Conservation (phyloP, 164 flowering plant species). For the Echeveria elegans region DNA sequence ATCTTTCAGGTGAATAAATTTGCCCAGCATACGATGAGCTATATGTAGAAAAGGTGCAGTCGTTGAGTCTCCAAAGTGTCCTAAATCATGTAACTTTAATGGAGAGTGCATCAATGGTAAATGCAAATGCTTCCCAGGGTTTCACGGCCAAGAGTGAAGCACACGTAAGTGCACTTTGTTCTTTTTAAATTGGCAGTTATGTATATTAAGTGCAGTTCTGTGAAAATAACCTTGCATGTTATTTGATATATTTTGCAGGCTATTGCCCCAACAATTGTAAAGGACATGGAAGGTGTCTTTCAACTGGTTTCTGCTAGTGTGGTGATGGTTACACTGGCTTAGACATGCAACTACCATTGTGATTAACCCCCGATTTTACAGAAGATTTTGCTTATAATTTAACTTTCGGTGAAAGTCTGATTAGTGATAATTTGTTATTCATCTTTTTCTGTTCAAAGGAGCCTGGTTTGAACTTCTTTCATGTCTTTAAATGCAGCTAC, state of each 20-base stretch:
- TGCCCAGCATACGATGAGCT: conserved; percentile 94
- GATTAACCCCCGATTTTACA: not conserved
- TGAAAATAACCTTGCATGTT: not conserved
- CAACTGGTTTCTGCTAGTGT: conserved; percentile 74
- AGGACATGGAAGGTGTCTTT: conserved; percentile 72
- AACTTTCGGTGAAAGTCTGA: not conserved
- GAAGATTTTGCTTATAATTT: not conserved
- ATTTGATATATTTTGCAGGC: conserved; percentile 37
- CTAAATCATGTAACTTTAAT: conserved; percentile 67
- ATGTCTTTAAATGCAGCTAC: conserved; percentile 52
- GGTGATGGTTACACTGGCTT: conserved; percentile 71
- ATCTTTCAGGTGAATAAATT: conserved; percentile 54
- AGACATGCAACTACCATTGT: conserved; percentile 22
- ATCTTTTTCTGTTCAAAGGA: too few relatives aligned
- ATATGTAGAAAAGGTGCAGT: conserved; percentile 38
- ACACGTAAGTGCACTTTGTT: conserved; percentile 47
- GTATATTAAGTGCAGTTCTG: not conserved
- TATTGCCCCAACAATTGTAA: conserved; percentile 70
- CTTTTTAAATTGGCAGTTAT: not conserved
- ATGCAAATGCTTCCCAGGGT: conserved; percentile 85
- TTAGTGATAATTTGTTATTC: not conserved
- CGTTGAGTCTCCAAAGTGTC: conserved; percentile 52
- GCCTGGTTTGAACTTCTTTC: conserved; percentile 1
- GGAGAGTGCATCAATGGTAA: conserved; percentile 85
- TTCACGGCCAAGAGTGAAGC: conserved; percentile 79